phyloP scores from a whole-genome alignment of 768 basidiomycete genomes.

The Xerocomus brunneocitrinus region DNA sequence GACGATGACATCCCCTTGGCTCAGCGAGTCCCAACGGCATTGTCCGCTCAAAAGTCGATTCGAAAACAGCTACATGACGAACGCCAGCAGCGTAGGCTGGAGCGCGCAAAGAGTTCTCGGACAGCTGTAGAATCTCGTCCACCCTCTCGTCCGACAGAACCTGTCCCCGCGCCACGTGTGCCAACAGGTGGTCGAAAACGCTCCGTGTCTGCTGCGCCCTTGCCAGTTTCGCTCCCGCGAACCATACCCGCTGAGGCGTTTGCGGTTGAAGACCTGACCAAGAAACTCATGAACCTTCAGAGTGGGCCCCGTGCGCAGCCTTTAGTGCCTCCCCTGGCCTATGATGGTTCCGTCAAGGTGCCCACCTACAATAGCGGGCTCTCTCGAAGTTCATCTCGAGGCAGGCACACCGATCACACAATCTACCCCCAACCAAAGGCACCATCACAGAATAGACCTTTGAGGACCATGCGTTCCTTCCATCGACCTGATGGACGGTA shows the following conservation, averaged over 20 bases:
- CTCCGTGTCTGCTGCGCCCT: slow-evolving; percentile 27
- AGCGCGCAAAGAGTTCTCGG: slow-evolving; percentile 35
- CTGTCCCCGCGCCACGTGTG: slow-evolving; percentile 30
- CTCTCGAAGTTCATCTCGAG: slow-evolving; percentile 23
- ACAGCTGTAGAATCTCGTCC: slow-evolving; percentile 16
- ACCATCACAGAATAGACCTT: slow-evolving; percentile 20
- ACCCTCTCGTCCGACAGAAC: slow-evolving; percentile 13
- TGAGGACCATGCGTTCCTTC: slow-evolving; percentile 60
- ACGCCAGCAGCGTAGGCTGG: slow-evolving; percentile 50
- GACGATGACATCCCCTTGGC: slow-evolving; percentile 87
- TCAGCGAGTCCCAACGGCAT: slow-evolving; percentile 73
- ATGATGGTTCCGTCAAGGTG: slow-evolving; percentile 9
- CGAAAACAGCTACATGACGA: slow-evolving; percentile 68
- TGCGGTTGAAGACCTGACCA: slow-evolving; percentile 54
- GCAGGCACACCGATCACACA: slow-evolving; percentile 11
- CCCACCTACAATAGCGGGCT: slow-evolving; percentile 7
- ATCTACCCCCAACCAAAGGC: slow-evolving; percentile 16
- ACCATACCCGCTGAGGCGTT: slow-evolving; percentile 39
- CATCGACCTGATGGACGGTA: slow-evolving; percentile 42
- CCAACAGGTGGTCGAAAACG: slow-evolving; percentile 36
- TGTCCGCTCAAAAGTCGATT: slow-evolving; percentile 79
- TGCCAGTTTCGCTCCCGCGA: slow-evolving; percentile 20
- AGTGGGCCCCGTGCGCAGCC: slow-evolving; percentile 19
- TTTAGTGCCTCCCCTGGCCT: slow-evolving; percentile 2
- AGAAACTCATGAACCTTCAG: slow-evolving; percentile 53